Percentiles rank a stretch among this genome's conserved stretches.
Evolutionary conservation across 148 eudicot species (phyloP).

Genomic region (Chenopodium formosanum): DNA sequence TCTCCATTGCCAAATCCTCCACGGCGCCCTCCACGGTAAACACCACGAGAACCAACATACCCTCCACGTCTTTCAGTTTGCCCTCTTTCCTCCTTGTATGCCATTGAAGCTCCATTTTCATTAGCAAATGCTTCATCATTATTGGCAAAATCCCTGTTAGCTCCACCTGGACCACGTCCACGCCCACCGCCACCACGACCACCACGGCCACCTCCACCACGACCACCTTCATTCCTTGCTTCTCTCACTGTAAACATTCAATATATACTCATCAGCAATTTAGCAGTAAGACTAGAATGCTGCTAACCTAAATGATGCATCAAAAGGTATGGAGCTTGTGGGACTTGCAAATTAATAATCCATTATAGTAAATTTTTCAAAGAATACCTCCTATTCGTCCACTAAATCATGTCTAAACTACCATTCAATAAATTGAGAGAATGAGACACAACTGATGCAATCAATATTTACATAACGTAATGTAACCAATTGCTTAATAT

Average conservation of each 20-base stretch:
- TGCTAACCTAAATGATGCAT: neutral
- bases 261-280: neutral
- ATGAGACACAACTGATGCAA: neutral
- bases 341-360: neutral
- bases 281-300: neutral
- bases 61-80: constrained; percentile 45
- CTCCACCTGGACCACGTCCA: constrained; percentile 56
- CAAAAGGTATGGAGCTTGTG: neutral
- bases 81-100: constrained; percentile 54
- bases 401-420: neutral
- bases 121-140: constrained; percentile 38
- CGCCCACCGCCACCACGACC: constrained; percentile 55
- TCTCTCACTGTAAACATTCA: constrained; percentile 49
- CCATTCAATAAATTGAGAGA: neutral
- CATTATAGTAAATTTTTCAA: neutral
- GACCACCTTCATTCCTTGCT: constrained; percentile 47
- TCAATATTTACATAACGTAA: neutral
- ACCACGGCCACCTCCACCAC: constrained; percentile 59
- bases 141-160: constrained; percentile 34
- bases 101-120: constrained; percentile 42
- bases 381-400: neutral
- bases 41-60: constrained; percentile 51
- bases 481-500: too few species aligned
- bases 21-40: constrained; percentile 68
- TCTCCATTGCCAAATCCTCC: constrained; percentile 72